A percentile compares a stretch with the other conserved stretches of the same genome.
Conservation (phyloP, 140 eudicot species). For the Flaveria floridana region DNA sequence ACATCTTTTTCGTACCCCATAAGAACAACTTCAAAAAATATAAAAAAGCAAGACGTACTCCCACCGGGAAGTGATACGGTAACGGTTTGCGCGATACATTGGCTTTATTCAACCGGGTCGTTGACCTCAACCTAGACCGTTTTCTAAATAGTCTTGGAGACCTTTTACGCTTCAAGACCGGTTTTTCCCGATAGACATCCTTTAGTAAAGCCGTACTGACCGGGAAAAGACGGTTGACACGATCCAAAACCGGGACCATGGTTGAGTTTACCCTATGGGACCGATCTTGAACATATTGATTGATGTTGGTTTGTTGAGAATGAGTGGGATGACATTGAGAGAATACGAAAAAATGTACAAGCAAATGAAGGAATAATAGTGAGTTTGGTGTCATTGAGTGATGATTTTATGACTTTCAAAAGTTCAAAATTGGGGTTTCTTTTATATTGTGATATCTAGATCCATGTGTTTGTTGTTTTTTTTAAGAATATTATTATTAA, state of each 20-base stretch:
- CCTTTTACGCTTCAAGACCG: slow-evolving; percentile 16
- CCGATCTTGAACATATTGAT: slow-evolving; percentile 10
- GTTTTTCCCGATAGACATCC: not conserved
- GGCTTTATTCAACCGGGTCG: not conserved
- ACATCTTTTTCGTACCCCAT: slow-evolving; percentile 25
- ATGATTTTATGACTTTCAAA: slow-evolving; percentile 26
- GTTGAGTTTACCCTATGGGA: slow-evolving; percentile 17
- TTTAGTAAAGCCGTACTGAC: not conserved
- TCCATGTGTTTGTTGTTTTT: slow-evolving; percentile 28
- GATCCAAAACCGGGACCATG: not conserved
- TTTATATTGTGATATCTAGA: slow-evolving; percentile 24
- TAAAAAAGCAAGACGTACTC: slow-evolving; percentile 26
- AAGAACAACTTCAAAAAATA: slow-evolving; percentile 30
- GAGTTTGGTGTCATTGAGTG: slow-evolving; percentile 34
- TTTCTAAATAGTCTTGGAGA: slow-evolving; percentile 8
- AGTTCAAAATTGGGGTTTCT: slow-evolving; percentile 20
- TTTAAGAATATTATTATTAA: not conserved
- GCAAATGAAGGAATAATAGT: not conserved
- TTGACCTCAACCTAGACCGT: slow-evolving; percentile 5
- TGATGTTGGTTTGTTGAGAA: slow-evolving; percentile 28
- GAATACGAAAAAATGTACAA: slow-evolving; percentile 1
- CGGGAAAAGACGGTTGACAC: not conserved
- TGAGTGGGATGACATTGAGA: slow-evolving; percentile 23
- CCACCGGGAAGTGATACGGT: slow-evolving; percentile 24
- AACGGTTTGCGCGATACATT: not conserved